A percentile compares a stretch with the other conserved stretches of the same genome.
Conservation (phyloP, 2,329 filamentous ascomycete genomes). For the Fusarium temperatum region DNA sequence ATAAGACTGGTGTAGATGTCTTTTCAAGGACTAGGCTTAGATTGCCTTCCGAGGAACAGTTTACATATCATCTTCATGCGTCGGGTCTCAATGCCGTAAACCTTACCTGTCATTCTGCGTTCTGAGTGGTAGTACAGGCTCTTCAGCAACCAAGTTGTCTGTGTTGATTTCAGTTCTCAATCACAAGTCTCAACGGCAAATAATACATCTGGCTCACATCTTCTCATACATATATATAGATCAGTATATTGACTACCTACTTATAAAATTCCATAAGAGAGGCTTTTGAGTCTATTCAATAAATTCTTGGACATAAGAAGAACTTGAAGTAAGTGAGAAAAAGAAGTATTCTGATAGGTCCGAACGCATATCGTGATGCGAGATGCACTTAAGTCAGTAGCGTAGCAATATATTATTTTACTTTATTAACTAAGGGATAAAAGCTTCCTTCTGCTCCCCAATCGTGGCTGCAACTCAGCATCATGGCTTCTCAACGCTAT, state of each 20-base stretch:
- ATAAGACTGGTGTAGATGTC: not conserved
- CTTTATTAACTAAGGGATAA: not conserved
- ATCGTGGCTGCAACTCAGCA: not conserved
- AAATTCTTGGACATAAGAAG: not conserved
- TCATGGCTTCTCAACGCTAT: not conserved
- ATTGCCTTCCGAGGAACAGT: not conserved
- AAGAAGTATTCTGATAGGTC: too few relatives aligned
- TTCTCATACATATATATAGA: not conserved
- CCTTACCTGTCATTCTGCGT: not conserved
- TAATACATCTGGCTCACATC: not conserved
- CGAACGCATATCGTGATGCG: too few relatives aligned
- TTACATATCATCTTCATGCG: fast-evolving
- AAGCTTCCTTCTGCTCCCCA: not conserved
- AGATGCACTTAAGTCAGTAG: too few relatives aligned
- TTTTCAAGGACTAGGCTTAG: not conserved
- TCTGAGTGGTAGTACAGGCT: not conserved
- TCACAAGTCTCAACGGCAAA: not conserved
- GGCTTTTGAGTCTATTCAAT: not conserved
- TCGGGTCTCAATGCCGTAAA: not conserved
- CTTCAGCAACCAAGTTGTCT: not conserved
- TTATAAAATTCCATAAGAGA: not conserved
- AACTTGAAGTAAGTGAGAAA: not conserved
- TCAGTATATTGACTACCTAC: not conserved
- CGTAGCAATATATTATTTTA: too few relatives aligned
- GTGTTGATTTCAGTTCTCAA: not conserved